These are phyloP conservation scores for Leishmania tropica DNA, from an alignment of 208 protist genomes.

Conservation along the genomic window DNA sequence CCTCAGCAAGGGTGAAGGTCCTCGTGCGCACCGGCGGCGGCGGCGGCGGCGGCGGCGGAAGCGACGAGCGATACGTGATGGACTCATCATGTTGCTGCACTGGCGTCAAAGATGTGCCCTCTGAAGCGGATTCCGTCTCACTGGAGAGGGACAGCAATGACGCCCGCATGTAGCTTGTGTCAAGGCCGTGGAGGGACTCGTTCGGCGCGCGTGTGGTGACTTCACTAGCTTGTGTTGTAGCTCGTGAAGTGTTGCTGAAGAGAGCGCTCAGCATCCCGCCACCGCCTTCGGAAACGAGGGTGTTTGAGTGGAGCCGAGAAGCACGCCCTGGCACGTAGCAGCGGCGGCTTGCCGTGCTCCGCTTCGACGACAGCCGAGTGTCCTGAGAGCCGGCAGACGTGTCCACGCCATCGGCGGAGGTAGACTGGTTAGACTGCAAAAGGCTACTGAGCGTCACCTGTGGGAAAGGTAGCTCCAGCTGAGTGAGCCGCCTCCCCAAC, in stretches of 20 bases:
- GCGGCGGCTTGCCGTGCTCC: background rate
- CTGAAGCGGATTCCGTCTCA: conserved; percentile 1
- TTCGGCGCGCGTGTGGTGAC: background rate
- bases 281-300: background rate
- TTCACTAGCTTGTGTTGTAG: background rate
- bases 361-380: background rate
- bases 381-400: background rate
- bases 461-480: background rate
- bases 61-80: background rate
- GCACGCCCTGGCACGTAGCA: background rate
- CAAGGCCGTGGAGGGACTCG: background rate
- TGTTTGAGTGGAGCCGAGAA: background rate
- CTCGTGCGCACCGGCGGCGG: background rate
- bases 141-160: conserved; percentile 5
- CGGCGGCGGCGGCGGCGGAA: background rate
- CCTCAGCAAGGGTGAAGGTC: background rate
- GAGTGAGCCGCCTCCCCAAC: background rate
- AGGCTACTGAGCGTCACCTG: background rate
- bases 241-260: background rate
- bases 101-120: background rate
- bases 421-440: background rate
- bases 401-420: background rate
- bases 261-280: background rate
- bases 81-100: background rate
- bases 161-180: background rate